Conservation (phyloP, 225 moss, liverwort and hornwort species). For the Pleurozium schreberi region DNA sequence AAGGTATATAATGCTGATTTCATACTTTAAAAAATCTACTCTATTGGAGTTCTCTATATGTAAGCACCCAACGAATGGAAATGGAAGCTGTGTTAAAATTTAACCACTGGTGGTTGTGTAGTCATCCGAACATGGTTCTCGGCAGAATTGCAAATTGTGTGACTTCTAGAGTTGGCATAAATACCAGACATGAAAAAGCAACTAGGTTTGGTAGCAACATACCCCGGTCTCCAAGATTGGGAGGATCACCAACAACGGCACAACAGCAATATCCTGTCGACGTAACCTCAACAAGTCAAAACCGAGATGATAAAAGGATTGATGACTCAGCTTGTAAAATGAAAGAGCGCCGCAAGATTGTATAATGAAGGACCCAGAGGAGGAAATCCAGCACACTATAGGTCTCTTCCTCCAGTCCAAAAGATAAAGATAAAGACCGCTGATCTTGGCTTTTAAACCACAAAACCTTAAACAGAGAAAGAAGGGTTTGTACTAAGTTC, state of each 20-base stretch:
- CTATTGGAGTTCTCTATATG: not conserved
- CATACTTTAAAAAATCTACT: not conserved
- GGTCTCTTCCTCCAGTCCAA: not conserved
- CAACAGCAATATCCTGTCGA: constrained; percentile 91
- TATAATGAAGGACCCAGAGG: not conserved
- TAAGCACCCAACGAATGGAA: not conserved
- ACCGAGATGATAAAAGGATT: not conserved
- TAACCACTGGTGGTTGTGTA: not conserved
- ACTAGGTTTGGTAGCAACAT: not conserved
- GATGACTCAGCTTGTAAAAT: not conserved
- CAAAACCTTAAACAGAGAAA: not conserved
- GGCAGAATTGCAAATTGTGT: not conserved
- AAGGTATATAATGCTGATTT: not conserved
- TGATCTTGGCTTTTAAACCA: not conserved
- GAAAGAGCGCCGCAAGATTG: not conserved
- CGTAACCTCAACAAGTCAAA: not conserved
- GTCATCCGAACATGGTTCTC: not conserved
- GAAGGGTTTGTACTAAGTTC: not conserved
- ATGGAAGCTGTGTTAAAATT: not conserved
- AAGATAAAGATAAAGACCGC: not conserved
- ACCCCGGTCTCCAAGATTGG: constrained; percentile 95
- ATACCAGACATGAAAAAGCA: not conserved
- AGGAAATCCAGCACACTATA: not conserved
- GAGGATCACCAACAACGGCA: constrained; percentile 89
- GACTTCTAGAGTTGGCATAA: not conserved